phyloP scores from a whole-genome alignment of 2,329 filamentous ascomycete species.

The Trichoderma sp. region DNA sequence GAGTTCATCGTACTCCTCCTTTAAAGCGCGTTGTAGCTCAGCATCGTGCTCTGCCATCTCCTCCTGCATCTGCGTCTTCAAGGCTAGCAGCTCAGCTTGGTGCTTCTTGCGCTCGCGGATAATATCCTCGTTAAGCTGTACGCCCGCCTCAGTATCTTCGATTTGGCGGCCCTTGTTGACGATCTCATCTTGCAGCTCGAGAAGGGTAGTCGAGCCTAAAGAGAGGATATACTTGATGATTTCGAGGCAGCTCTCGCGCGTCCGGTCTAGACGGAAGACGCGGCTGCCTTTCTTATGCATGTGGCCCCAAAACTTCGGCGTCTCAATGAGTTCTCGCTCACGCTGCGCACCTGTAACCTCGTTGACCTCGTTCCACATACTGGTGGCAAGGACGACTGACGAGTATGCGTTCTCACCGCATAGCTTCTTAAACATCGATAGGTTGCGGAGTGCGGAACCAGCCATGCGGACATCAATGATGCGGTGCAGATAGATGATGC shows the following conservation, averaged over 20 bases:
- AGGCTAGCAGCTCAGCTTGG: neutral
- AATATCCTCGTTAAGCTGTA: neutral
- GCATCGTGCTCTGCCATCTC: neutral
- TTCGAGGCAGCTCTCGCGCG: neutral
- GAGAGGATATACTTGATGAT: neutral
- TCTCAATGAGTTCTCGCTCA: neutral
- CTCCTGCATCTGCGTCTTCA: neutral
- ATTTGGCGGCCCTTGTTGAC: neutral
- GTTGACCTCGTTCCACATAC: neutral
- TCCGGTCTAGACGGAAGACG: neutral
- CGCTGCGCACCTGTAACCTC: neutral
- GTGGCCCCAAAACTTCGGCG: neutral
- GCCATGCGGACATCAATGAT: neutral
- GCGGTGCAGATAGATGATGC: neutral
- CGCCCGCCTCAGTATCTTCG: neutral
- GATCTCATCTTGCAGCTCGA: neutral
- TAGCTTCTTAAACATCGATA: neutral
- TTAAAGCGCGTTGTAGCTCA: neutral
- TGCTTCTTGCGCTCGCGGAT: neutral
- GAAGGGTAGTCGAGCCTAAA: neutral
- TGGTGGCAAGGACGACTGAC: neutral
- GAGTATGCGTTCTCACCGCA: neutral
- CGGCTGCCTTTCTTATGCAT: neutral
- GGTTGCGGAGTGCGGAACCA: neutral
- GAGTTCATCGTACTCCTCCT: neutral